Conservation (phyloP, 2,329 filamentous ascomycete species). For the Sphaerulina vaccinii region DNA sequence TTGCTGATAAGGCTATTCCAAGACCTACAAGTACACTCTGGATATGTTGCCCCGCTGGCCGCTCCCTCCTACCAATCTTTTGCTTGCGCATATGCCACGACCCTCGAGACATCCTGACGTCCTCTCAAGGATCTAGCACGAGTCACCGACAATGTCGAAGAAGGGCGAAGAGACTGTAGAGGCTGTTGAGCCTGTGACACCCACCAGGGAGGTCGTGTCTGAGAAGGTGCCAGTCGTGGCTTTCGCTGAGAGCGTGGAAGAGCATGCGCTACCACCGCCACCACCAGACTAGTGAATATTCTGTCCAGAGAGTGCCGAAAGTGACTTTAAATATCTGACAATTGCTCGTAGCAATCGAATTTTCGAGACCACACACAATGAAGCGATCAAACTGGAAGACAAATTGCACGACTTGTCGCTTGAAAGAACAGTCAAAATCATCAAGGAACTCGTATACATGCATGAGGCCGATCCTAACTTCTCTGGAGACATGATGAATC, state of each 20-base stretch:
- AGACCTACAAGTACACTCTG: not conserved
- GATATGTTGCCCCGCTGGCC: not conserved
- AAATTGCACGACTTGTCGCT: slow-evolving; percentile 9
- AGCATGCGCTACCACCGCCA: not conserved
- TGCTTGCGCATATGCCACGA: not conserved
- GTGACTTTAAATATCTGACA: not conserved
- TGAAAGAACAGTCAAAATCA: slow-evolving; percentile 11
- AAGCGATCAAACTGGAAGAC: slow-evolving; percentile 10
- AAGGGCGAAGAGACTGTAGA: slow-evolving; percentile 3
- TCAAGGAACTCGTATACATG: slow-evolving; percentile 16
- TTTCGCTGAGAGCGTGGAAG: not conserved
- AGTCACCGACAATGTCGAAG: slow-evolving; percentile 6
- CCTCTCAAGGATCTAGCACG: not conserved
- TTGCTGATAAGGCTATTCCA: not conserved
- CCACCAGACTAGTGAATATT: not conserved
- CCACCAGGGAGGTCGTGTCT: not conserved
- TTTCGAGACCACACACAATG: slow-evolving; percentile 9
- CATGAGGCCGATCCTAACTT: slow-evolving; percentile 23
- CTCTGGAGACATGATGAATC: slow-evolving; percentile 13
- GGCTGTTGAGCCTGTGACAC: not conserved
- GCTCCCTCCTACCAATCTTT: not conserved
- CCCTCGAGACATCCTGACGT: not conserved
- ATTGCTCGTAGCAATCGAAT: not conserved
- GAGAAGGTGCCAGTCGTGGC: slow-evolving; percentile 1
- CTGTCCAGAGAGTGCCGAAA: not conserved